phyloP scores from a whole-genome alignment of 495 filamentous ascomycete genomes.

The Penicillium canariense region DNA sequence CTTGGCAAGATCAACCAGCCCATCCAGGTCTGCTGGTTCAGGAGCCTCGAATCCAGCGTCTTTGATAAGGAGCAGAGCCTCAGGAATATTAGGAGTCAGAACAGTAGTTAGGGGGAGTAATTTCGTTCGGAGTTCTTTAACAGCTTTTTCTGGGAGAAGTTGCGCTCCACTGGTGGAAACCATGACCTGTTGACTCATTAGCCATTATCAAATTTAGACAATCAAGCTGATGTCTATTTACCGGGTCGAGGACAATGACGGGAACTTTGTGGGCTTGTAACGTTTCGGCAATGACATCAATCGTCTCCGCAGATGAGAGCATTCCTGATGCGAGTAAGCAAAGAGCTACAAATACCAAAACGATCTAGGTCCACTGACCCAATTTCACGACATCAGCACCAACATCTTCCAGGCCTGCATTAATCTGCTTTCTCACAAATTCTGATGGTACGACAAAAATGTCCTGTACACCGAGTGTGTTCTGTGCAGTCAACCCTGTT shows the following conservation, averaged over 20 bases:
- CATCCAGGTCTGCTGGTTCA: constrained; percentile 54
- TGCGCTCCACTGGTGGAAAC: constrained; percentile 80
- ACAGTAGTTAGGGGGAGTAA: constrained; percentile 77
- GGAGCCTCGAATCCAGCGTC: constrained; percentile 48
- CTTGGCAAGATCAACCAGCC: constrained; percentile 66
- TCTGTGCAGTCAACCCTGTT: constrained; percentile 91
- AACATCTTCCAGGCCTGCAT: constrained; percentile 78
- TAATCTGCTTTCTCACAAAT: constrained; percentile 82
- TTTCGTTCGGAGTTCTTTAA: constrained; percentile 59
- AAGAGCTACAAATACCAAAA: background rate
- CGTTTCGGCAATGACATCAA: constrained; percentile 69
- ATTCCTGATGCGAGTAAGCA: constrained; percentile 59
- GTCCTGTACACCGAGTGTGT: constrained; percentile 77
- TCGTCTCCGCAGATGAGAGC: constrained; percentile 77
- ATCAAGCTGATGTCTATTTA: constrained; percentile 32
- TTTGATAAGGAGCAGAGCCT: constrained; percentile 72
- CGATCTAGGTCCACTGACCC: constrained; percentile 49
- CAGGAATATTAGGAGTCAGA: constrained; percentile 89
- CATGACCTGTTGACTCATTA: constrained; percentile 69
- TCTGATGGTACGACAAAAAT: constrained; percentile 76
- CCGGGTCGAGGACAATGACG: constrained; percentile 79
- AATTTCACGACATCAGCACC: constrained; percentile 89
- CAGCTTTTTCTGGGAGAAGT: constrained; percentile 68
- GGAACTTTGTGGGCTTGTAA: constrained; percentile 58
- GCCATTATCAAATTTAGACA: background rate